Base-by-base conservation (phyloP, 2,329 filamentous ascomycete species). In the Xylaria sp. region DNA sequence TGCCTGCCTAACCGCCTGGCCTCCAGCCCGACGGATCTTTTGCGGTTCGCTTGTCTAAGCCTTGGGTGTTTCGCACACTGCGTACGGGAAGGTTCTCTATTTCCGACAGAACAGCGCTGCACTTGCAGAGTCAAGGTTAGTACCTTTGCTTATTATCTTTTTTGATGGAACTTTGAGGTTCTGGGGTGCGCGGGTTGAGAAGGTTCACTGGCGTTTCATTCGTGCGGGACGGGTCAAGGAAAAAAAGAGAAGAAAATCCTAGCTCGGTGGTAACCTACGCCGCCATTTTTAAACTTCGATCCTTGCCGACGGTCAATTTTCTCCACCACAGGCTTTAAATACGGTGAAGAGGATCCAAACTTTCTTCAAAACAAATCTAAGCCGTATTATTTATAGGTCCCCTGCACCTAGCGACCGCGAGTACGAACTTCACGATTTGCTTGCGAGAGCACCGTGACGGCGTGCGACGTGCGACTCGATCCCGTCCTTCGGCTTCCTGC, bases 401-500 rank as follows among this genome's bases (percentile, higher is more conserved):
- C 48, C 49, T 53, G 56, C 22, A 44, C 54, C 53, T 57, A 52
- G 49, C 55, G 52, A 50, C 57, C 43, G 54, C 50, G 54, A 48
- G 44, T 52, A 54, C 52, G 48, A 50, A 39, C 22, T 56, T 54
- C 39, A 18, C 41, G 59, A 54, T 57, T 50, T 59, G 56, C 55
- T 50, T 50, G 52, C 49, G 59, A 55, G 56, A 62, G 52, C 57
- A 60, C 49, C 52, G 43, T 49, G 39, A 60, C 59, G 55, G 59
- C 58, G 59, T 66, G 50, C 59, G 52, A 60, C 56, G n/a, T n/a
- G n/a, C n/a, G n/a, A n/a, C 57, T 40, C 56, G 55, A 57, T 48
- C 39, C 53, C 44, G 50, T 50, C 47, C 49, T 46, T 59, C 65
- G 60, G 61, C 58, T 66, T 63, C 58, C 58, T 66, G 66, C 66